Evolutionary conservation across 768 basidiomycete species (phyloP).

Genomic region (Serendipita indica): DNA sequence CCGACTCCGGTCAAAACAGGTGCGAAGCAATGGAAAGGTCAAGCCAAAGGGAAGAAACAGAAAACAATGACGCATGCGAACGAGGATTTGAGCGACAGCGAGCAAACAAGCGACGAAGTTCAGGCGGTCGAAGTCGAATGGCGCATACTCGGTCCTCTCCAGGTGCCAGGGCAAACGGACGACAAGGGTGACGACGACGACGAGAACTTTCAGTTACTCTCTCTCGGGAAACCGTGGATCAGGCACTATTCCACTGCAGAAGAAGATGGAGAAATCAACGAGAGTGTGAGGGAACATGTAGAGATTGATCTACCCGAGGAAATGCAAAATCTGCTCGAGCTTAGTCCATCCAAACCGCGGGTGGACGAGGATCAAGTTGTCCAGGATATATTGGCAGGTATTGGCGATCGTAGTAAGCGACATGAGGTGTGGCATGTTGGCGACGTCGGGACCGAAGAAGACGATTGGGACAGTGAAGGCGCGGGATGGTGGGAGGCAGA

Average conservation of each 20-base stretch:
- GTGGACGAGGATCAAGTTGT: neutral
- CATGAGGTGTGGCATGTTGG: neutral
- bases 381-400: neutral
- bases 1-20: neutral
- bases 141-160: neutral
- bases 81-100: neutral
- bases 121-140: neutral
- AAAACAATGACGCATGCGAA: neutral
- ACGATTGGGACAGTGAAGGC: slow-evolving; percentile 7
- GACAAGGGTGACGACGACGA: neutral
- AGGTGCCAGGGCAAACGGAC: neutral
- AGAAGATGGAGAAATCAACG: neutral
- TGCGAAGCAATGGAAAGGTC: neutral
- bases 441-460: neutral
- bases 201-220: neutral
- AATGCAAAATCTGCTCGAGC: neutral
- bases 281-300: neutral
- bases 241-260: neutral
- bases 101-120: neutral
- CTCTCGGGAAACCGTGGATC: neutral
- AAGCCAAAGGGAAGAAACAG: neutral
- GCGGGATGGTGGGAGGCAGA: slow-evolving; percentile 6
- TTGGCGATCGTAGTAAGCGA: neutral
- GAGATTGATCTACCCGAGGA: neutral
- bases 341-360: neutral